Evolutionary conservation across 2,329 filamentous ascomycete genomes (phyloP), one percentile per base, ranked within the genome.

Genomic region (Curvularia verruculosa): DNA sequence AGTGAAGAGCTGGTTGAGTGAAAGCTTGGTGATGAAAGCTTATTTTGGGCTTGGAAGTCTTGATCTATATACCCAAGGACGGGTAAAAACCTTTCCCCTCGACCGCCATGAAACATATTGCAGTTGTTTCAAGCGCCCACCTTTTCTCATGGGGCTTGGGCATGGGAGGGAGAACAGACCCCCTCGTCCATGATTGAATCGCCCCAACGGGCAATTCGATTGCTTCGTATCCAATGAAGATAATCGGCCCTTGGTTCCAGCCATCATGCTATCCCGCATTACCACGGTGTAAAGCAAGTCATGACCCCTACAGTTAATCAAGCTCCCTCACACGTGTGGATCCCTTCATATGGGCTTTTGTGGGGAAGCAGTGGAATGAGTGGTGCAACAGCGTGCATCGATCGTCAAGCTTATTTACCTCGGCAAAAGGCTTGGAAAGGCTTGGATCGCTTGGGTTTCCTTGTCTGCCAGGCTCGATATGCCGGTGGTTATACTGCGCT

Each of bases 351-450:
- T 36, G 41, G 43, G 34, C 36, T 56, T 43, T 36, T 56, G 54
- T 56, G 49, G 54, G 49, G 37, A 53, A 55, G 40, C 21, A 28
- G 43, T 4, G 26, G 6, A 6, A 5, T 45, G 43, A 45, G 43
- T 45, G 43, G 37, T 48, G 49, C 37, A 43, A 9, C 18, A 41
- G 23, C 8, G 2, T 52, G 43, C 49, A 56, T 48, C 28, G 36
- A 44, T 53, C 37, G 29, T 40, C 37, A 29, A 43, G 54, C 54
- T 56, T 56, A 44, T 48, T 56, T 48, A 44, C 49, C 43, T 56
- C 43, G 54, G 49, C 54, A 56, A 53, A 56, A 56, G 49, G 54
- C 54, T 56, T 56, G 49, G 49, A 15, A 4, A 56, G 54, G 49
- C 54, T 56, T 56, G 36, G 49, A 39, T 43, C 21, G 40, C 29